A percentile compares a stretch with the other conserved stretches of the same genome.
Evolutionary conservation across 495 filamentous ascomycete genomes (phyloP).

Genomic region (Penicillium subrubescens): DNA sequence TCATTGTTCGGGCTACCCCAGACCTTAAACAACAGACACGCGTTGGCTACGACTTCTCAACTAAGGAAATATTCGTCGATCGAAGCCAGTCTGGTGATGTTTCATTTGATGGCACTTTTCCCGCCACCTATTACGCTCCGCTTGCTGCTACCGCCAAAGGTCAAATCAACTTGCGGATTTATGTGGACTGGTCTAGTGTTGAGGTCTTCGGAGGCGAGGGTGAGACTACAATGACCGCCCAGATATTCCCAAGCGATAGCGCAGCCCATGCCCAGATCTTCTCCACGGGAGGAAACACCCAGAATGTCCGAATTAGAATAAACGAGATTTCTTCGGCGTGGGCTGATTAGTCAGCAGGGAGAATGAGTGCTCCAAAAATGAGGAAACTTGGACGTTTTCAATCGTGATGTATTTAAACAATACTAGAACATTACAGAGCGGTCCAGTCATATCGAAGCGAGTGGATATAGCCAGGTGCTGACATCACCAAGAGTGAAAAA

Average conservation of each 20-base stretch:
- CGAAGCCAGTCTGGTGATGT: constrained; percentile 30
- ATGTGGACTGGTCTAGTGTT: constrained; percentile 39
- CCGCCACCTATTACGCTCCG: constrained; percentile 29
- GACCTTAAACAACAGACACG: constrained; percentile 44
- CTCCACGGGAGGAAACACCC: background rate
- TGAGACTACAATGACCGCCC: constrained; percentile 36
- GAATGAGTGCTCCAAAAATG: background rate
- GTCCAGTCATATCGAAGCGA: no score
- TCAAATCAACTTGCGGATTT: constrained; percentile 27
- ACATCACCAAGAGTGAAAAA: no score
- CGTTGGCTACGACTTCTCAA: constrained; percentile 47
- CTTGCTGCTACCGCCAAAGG: constrained; percentile 18
- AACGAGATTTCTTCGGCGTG: background rate
- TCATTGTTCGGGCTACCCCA: constrained; percentile 25
- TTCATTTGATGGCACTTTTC: constrained; percentile 31
- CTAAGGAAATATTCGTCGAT: constrained; percentile 35
- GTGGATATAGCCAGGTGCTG: no score
- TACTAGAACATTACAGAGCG: no score
- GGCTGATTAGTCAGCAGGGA: background rate
- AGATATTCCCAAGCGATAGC: constrained; percentile 17
- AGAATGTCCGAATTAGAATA: background rate
- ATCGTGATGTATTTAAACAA: no score
- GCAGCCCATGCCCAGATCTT: background rate
- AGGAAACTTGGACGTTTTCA: background rate
- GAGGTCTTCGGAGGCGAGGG: constrained; percentile 39